These are phyloP conservation scores for Purpureocillium takamizusanense DNA, from an alignment of 2,329 filamentous ascomycete genomes.

Conservation along the genomic window DNA sequence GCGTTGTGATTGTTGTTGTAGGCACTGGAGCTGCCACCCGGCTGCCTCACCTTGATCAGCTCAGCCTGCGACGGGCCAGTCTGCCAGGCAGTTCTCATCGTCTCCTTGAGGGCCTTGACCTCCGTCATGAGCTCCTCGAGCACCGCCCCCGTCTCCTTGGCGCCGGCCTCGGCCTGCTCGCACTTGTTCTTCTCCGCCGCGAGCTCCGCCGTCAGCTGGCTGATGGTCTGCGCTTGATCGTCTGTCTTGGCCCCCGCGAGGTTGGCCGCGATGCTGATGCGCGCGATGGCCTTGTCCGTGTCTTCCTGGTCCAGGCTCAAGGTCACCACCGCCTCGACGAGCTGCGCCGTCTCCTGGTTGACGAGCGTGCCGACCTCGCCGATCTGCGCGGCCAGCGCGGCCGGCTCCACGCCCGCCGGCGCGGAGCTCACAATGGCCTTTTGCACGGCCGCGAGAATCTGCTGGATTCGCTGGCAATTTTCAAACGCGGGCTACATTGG, in stretches of 20 bases:
- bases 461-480: conserved; percentile 22
- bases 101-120: conserved; percentile 19
- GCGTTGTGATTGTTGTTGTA: no score
- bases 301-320: conserved; percentile 27
- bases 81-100: conserved; percentile 2
- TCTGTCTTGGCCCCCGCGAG: conserved; percentile 23
- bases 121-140: conserved; percentile 17
- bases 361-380: conserved; percentile 27
- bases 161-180: conserved; percentile 16
- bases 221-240: conserved; percentile 21
- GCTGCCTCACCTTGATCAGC: conserved; percentile 18
- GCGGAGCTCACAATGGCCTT: conserved; percentile 28
- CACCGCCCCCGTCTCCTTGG: conserved; percentile 17
- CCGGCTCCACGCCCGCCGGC: conserved; percentile 22
- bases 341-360: conserved; percentile 27
- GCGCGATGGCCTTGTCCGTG: conserved; percentile 25
- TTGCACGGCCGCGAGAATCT: conserved; percentile 27
- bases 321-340: conserved; percentile 28
- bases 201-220: conserved; percentile 15
- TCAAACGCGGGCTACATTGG: conserved; percentile 24
- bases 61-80: conserved; percentile 12
- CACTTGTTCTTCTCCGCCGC: conserved; percentile 20
- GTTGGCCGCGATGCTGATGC: conserved; percentile 29
- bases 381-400: conserved; percentile 23
- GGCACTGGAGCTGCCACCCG: no score